Percentiles rank a stretch among this genome's conserved stretches.
These are phyloP conservation scores for Astrothelium subdiscretum DNA, from an alignment of 495 filamentous ascomycete genomes.

Conservation along the genomic window DNA sequence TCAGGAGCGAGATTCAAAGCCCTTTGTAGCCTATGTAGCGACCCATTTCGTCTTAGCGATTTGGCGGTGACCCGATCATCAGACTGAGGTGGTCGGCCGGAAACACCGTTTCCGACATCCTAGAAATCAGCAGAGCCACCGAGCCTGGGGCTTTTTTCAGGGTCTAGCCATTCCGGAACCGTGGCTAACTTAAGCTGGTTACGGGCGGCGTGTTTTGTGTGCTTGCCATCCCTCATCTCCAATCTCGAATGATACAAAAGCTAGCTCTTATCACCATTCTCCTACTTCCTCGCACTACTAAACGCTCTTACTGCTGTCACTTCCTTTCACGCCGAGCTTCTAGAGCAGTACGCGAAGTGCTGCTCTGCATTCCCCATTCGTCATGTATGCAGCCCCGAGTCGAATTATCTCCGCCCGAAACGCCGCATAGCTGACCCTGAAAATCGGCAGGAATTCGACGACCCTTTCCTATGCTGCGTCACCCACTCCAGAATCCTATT, in stretches of 20 bases:
- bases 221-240: not conserved
- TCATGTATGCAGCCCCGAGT: not conserved
- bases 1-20: too few relatives aligned
- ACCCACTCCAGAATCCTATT: conserved; percentile 39
- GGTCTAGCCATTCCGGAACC: not conserved
- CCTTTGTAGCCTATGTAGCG: too few relatives aligned
- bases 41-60: too few relatives aligned
- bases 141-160: not conserved
- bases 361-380: not conserved
- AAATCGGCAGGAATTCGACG: conserved; percentile 11
- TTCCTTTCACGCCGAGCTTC: not conserved
- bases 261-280: not conserved
- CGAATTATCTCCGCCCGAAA: not conserved
- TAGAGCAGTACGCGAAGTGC: not conserved
- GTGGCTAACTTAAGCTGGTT: not conserved
- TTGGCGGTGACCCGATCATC: too few relatives aligned
- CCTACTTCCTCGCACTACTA: not conserved
- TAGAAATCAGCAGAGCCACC: not conserved
- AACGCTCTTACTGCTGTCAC: not conserved
- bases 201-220: not conserved
- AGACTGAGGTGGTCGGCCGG: too few relatives aligned
- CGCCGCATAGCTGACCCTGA: not conserved
- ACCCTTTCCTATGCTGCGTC: conserved; percentile 13
- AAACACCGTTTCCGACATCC: not conserved
- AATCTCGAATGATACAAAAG: not conserved